Evolutionary conservation across 805 yeast genomes (phyloP).

Genomic region (Ogataea degrootiae): DNA sequence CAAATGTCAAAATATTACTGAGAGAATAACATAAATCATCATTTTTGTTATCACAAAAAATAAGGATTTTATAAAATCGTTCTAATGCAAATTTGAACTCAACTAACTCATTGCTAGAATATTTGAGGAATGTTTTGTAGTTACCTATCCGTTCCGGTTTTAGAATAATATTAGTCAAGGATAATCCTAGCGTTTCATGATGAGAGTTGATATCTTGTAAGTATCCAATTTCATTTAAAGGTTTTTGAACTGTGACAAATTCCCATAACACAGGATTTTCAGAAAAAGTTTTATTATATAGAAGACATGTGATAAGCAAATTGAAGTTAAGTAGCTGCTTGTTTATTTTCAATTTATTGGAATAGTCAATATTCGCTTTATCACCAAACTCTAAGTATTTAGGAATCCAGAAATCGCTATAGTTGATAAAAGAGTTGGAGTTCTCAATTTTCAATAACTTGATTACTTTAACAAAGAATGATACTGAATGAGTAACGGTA

Average conservation of each 20-base stretch:
- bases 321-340: conserved; percentile 45
- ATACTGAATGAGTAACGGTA: conserved; percentile 24
- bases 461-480: conserved; percentile 30
- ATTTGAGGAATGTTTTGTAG: conserved; percentile 44
- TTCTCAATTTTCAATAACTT: conserved; percentile 33
- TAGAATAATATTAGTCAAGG: conserved; percentile 7
- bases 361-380: conserved; percentile 23
- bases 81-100: conserved; percentile 27
- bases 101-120: conserved; percentile 39
- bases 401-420: conserved; percentile 20
- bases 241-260: conserved; percentile 32
- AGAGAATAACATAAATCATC: conserved; percentile 27
- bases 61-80: conserved; percentile 29
- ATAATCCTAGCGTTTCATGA: neutral
- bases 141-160: conserved; percentile 37
- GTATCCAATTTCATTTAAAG: conserved; percentile 18
- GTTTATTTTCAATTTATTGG: conserved; percentile 43
- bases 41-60: conserved; percentile 24
- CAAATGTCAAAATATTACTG: conserved; percentile 5
- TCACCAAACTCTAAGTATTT: conserved; percentile 15
- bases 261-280: conserved; percentile 39
- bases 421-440: conserved; percentile 29
- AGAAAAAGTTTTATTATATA: conserved; percentile 32
- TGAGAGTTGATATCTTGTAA: conserved; percentile 5
- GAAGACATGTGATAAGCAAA: conserved; percentile 39